These are phyloP conservation scores for Cytospora leucostoma DNA, from an alignment of 2,329 filamentous ascomycete genomes.

Conservation along the genomic window DNA sequence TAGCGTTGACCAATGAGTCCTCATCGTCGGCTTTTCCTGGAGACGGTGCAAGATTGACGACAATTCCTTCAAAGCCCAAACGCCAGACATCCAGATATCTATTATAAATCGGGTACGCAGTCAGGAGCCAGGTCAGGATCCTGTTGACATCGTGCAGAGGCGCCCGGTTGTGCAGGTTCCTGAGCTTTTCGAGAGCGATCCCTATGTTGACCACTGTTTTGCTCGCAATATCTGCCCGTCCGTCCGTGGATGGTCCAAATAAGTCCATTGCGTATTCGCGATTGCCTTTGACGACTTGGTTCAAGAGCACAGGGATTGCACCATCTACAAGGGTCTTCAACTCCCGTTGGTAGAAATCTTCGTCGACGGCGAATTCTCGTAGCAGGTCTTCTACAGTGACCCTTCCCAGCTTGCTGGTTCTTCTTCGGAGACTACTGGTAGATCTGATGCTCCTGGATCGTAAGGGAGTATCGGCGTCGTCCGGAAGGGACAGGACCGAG, in stretches of 20 bases:
- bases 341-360: slow-evolving; percentile 85
- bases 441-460: slow-evolving; percentile 72
- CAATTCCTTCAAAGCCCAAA: slow-evolving; percentile 89
- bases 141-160: slow-evolving; percentile 71
- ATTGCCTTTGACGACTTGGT: slow-evolving; percentile 75
- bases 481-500: slow-evolving; percentile 80
- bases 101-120: slow-evolving; percentile 75
- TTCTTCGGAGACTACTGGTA: slow-evolving; percentile 75
- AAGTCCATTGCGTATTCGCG: slow-evolving; percentile 65
- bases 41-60: slow-evolving; percentile 85
- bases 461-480: slow-evolving; percentile 55
- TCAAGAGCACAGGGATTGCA: slow-evolving; percentile 88
- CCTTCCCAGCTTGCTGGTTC: slow-evolving; percentile 64
- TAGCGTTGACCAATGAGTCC: slow-evolving; percentile 59
- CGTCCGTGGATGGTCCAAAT: slow-evolving; percentile 59
- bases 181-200: slow-evolving; percentile 81
- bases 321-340: slow-evolving; percentile 91
- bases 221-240: slow-evolving; percentile 64
- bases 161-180: slow-evolving; percentile 76
- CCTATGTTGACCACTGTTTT: slow-evolving; percentile 95
- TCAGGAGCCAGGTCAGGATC: slow-evolving; percentile 79
- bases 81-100: slow-evolving; percentile 89
- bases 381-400: slow-evolving; percentile 76
- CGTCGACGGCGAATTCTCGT: slow-evolving; percentile 78
- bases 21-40: slow-evolving; percentile 55